Evolutionary conservation across 257 asterid genomes (phyloP).

Genomic region (Solanum sparsipilum): DNA sequence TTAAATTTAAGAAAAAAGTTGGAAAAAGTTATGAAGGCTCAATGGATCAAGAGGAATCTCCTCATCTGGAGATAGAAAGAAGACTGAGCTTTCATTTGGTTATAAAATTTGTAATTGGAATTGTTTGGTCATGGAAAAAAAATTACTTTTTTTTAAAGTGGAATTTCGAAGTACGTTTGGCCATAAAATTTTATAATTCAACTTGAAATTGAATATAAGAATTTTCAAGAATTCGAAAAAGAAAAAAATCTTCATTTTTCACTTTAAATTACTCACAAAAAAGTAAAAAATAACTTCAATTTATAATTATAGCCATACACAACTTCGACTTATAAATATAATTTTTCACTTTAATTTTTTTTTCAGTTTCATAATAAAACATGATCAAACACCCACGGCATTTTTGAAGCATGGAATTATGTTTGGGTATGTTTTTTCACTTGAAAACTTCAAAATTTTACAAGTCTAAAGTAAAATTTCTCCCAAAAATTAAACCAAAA

Average conservation of each 20-base stretch:
- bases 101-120: background rate
- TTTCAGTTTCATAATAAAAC: too few relatives aligned
- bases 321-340: too few relatives aligned
- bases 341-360: background rate
- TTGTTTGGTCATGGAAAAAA: background rate
- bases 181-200: too few relatives aligned
- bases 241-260: too few relatives aligned
- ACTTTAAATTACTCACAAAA: too few relatives aligned
- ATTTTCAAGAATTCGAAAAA: too few relatives aligned
- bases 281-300: too few relatives aligned
- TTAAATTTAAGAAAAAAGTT: background rate
- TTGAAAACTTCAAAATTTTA: background rate
- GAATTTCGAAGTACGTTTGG: too few relatives aligned
- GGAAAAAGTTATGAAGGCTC: background rate
- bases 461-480: background rate
- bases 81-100: background rate
- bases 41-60: background rate
- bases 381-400: accelerated
- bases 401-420: background rate
- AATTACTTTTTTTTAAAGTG: background rate
- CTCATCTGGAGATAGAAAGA: background rate
- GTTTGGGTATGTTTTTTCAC: background rate
- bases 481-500: background rate
- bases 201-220: too few relatives aligned
- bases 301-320: background rate